Conservation (phyloP, 75 land plant species). For the Azolla pinnata region DNA sequence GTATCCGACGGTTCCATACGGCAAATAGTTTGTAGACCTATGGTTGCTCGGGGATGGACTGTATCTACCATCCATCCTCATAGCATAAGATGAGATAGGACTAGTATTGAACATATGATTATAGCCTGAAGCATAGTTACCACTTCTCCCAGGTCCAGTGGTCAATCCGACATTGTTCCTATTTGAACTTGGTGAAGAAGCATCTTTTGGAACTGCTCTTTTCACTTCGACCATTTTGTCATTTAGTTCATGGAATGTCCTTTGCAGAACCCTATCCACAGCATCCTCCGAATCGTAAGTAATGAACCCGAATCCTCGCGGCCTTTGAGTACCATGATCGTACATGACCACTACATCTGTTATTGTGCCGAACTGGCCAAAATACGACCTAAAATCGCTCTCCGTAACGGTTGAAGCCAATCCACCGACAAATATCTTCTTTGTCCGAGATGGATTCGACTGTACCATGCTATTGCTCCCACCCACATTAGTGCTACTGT, state of each 20-base stretch:
- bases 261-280: conserved; percentile 73
- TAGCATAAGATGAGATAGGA: background rate
- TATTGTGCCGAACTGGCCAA: conserved; percentile 92
- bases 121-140: conserved; percentile 15
- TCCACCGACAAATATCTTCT: conserved; percentile 98
- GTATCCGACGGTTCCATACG: conserved; percentile 23
- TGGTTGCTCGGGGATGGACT: conserved; percentile 16
- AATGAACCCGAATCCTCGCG: conserved; percentile 95
- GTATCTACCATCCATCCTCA: conserved; percentile 21
- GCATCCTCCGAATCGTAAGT: conserved; percentile 96
- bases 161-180: conserved; percentile 34
- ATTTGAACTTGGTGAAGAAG: conserved; percentile 58
- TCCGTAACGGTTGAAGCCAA: conserved; percentile 90
- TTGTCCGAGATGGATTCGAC: conserved; percentile 66
- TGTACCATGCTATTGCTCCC: conserved; percentile 37
- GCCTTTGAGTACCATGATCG: conserved; percentile 96
- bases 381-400: conserved; percentile 82
- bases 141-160: conserved; percentile 24
- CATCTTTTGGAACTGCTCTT: conserved; percentile 88
- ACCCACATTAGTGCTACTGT: conserved; percentile 18
- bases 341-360: conserved; percentile 99
- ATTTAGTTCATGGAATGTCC: conserved; percentile 93
- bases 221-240: conserved; percentile 99
- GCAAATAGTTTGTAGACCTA: conserved; percentile 13
- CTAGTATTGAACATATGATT: conserved; percentile 8